Base-by-base conservation (phyloP, 495 filamentous ascomycete genomes). In the Penicillium antarcticum region DNA sequence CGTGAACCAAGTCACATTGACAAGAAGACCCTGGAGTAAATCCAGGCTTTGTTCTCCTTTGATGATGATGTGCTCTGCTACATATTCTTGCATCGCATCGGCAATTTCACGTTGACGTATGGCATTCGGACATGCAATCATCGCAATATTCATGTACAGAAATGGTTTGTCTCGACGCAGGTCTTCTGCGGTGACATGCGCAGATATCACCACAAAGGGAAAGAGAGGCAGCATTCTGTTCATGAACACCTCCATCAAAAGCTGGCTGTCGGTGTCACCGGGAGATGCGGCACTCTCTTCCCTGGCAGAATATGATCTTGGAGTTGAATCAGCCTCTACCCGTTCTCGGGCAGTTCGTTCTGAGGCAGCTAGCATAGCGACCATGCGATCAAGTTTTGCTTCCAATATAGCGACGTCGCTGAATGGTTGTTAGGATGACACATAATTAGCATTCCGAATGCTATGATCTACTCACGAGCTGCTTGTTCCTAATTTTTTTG, bases 1-100 rank as follows among this genome's bases (percentile, higher is more conserved):
- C 13, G 61, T 56, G 45, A 58, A 70, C 72, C 72, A 76, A 18
- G 67, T 64, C 40, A 74, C 52, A 48, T 72, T 67, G 16, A 74
- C 49, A 19, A 76, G 59, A 2, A 76, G 59, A 17, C 72, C 72
- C 48, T 72, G 69, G 4, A 76, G 48, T 23, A 68, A 60, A 54
- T 74, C 72, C 14, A 76, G 32, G 16, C 56, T 71, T 32, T 65
- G 67, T 37, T 68, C 53, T 4, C 64, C 66, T n/a, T 55, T 53
- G 11, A 70, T 42, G 16, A 76, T 54, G 14, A 71, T 61, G 23
- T 67, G 65, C 3, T 69, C 58, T 11, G 60, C 57, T n/a, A 70
- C 55, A 44, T 71, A 57, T 24, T 48, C 18, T n/a, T 51, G 51
- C 9, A 55, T 49, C 6, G 47, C 21, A 10, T 64, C 46, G 8